Base-by-base conservation (phyloP, 2,329 filamentous ascomycete species). In the Pseudopithomyces chartarum region DNA sequence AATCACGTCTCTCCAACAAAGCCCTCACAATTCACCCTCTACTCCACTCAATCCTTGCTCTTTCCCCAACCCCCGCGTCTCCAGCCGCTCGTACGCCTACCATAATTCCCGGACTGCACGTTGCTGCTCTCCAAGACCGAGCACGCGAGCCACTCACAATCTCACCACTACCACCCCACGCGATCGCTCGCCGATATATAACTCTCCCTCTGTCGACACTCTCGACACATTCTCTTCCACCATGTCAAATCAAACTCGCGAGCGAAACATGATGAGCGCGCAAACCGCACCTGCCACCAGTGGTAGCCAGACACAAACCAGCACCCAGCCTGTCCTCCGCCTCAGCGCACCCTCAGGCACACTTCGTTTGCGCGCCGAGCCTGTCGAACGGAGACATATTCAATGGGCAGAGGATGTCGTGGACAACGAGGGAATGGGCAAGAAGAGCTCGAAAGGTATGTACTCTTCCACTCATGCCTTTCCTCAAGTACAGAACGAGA, bases 361-460 rank as follows among this genome's bases (percentile, higher is more conserved):
- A 10, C 68, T 77, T 15, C 73, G 73, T 40, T 71, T 82, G 8
- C 77, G 80, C 52, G 78, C 76, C 46, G 73, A 75, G 54, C 71
- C 76, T 0, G 64, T 70, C 15, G 71, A 79, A 52, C 75, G 80
- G 17, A 83, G 88, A 51, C 87, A 86, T 47, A 95, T 99, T 54
- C 88, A 90, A 75, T 99, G 95, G 95, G 92, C 92, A 6, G 91
- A 95, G 70, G 90, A 91, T 69, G 93, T 97, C 6, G 83, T 99
- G 2, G 93, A 99, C 78, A 99, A 99, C 71, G 95, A 99, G 77
- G 92, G 92, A 3, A 84, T 98, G 75, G 92, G 92, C 7, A 90
- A 91, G 77, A 99, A 98, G 80, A 94, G 87, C 62, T 96, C 91
- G 17, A 99, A 99, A 86, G 91, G 92, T 94, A 76, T 19, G 19